Percentiles rank a stretch among this genome's conserved stretches.
phyloP scores from a whole-genome alignment of 192 early-diverging fungal genomes.

The Spizellomyces punctatus region DNA sequence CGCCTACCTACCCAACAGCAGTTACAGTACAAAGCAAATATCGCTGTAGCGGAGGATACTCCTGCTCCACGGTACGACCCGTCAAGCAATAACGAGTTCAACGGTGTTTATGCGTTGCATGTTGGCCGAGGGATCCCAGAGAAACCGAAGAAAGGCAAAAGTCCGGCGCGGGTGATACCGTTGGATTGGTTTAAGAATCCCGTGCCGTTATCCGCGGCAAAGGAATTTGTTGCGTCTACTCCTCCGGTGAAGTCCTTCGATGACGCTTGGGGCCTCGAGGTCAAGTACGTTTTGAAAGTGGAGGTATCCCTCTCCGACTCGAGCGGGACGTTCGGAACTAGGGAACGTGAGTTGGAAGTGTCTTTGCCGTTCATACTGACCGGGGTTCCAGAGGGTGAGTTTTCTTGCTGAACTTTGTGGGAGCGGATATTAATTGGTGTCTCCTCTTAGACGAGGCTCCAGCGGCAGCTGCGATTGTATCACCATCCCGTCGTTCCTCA shows the following conservation, averaged over 20 bases:
- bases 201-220: not conserved
- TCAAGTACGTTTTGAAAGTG: slow-evolving; percentile 27
- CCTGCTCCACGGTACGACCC: slow-evolving; percentile 34
- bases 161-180: slow-evolving; percentile 7
- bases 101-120: not conserved
- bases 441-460: slow-evolving; percentile 1
- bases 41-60: slow-evolving; percentile 19
- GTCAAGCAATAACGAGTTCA: slow-evolving; percentile 1
- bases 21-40: slow-evolving; percentile 18
- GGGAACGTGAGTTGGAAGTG: slow-evolving; percentile 8
- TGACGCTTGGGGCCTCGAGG: slow-evolving; percentile 10
- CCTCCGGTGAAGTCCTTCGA: not conserved
- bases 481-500: not conserved
- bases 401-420: not conserved
- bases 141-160: slow-evolving; percentile 7
- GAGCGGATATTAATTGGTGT: not conserved
- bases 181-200: slow-evolving; percentile 1
- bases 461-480: not conserved
- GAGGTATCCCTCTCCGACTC: slow-evolving; percentile 11
- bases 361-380: slow-evolving; percentile 26
- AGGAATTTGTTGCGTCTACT: slow-evolving; percentile 26
- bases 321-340: not conserved
- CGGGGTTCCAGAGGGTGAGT: slow-evolving; percentile 4
- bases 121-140: not conserved
- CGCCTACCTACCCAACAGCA: slow-evolving; percentile 7